Conservation (phyloP, 345 rosid genomes). For the Reutealis trisperma region DNA sequence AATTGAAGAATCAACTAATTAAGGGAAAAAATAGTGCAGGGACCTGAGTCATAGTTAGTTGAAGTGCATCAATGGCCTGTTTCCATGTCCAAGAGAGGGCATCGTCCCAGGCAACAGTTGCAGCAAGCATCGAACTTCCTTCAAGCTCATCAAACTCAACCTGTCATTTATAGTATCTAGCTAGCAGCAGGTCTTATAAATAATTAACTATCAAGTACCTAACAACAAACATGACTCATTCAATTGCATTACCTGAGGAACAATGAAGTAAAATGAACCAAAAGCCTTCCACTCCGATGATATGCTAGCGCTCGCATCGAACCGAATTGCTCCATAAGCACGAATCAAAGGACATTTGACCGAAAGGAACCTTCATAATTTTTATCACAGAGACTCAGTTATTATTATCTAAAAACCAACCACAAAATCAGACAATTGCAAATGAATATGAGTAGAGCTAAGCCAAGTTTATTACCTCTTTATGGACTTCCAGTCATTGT, state of each 20-base stretch:
- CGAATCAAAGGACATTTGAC: slow-evolving; percentile 70
- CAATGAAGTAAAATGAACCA: slow-evolving; percentile 80
- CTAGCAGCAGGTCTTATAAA: slow-evolving; percentile 34
- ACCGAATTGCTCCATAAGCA: slow-evolving; percentile 87
- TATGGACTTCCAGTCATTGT: slow-evolving; percentile 74
- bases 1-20: not conserved
- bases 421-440: not conserved
- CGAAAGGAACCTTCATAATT: slow-evolving; percentile 60
- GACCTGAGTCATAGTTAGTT: slow-evolving; percentile 58
- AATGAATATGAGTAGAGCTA: no score
- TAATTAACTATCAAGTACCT: not conserved
- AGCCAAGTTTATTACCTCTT: slow-evolving; percentile 47
- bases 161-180: slow-evolving; percentile 46
- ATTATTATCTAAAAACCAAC: not conserved
- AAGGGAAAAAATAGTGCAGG: not conserved
- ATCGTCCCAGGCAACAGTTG: slow-evolving; percentile 76
- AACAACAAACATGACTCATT: not conserved
- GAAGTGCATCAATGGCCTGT: slow-evolving; percentile 51
- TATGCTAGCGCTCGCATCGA: slow-evolving; percentile 58
- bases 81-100: slow-evolving; percentile 62
- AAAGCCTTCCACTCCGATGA: slow-evolving; percentile 75
- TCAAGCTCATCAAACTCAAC: slow-evolving; percentile 86
- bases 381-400: not conserved
- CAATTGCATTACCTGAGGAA: slow-evolving; percentile 66
- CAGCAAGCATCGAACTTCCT: slow-evolving; percentile 70